These are phyloP conservation scores for Coprinopsis sp. DNA, from an alignment of 768 basidiomycete species.

Conservation along the genomic window DNA sequence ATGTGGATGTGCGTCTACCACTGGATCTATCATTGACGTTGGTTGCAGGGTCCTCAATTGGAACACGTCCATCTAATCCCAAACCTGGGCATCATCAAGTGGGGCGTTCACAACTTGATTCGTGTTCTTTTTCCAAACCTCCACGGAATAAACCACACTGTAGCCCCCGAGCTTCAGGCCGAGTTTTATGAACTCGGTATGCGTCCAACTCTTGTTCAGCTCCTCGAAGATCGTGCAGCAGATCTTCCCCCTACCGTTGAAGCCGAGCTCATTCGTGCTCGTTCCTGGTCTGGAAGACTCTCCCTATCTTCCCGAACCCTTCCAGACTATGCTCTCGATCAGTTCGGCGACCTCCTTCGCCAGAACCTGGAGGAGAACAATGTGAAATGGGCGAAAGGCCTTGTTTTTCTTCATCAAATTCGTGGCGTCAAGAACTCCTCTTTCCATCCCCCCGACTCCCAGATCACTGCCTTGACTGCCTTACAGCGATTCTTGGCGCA, in stretches of 20 bases:
- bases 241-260: background rate
- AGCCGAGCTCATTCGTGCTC: background rate
- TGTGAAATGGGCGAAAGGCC: constrained; percentile 1
- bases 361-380: background rate
- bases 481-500: constrained; percentile 2
- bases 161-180: background rate
- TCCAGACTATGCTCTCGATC: background rate
- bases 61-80: background rate
- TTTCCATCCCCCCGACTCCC: background rate
- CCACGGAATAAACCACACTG: background rate
- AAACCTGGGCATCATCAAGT: background rate
- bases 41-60: no score
- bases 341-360: background rate
- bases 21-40: no score
- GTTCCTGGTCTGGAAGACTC: background rate
- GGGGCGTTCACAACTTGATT: background rate
- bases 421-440: constrained; percentile 9
- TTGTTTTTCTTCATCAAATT: constrained; percentile 11
- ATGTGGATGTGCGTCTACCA: background rate
- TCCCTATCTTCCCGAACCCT: background rate
- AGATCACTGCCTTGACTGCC: background rate
- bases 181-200: background rate
- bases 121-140: background rate
- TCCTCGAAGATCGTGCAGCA: background rate
- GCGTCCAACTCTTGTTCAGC: background rate